These are phyloP conservation scores for Euphorbia lathyris DNA, from an alignment of 345 rosid genomes.

Conservation along the genomic window DNA sequence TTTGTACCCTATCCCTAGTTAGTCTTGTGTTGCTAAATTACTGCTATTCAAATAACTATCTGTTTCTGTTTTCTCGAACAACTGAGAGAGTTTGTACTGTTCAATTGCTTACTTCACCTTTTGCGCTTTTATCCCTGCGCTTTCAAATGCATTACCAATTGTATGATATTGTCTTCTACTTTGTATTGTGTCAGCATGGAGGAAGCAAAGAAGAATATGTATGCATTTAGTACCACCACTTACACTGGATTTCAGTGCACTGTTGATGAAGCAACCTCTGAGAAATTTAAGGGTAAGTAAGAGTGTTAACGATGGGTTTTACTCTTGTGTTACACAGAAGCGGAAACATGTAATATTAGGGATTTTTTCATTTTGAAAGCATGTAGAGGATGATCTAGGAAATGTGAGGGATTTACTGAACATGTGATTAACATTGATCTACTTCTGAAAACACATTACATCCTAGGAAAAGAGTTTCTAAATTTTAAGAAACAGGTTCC, in stretches of 20 bases:
- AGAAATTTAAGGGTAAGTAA: constrained; percentile 14
- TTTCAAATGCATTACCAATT: neutral
- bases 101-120: neutral
- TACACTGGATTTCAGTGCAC: constrained; percentile 63
- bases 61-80: neutral
- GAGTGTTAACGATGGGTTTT: neutral
- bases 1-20: too few relatives aligned
- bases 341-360: too few relatives aligned
- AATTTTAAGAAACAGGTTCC: too few relatives aligned
- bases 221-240: constrained; percentile 69
- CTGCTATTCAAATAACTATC: neutral
- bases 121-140: neutral
- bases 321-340: too few relatives aligned
- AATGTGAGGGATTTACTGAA: too few relatives aligned
- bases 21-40: neutral
- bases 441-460: too few relatives aligned
- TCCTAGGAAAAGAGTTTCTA: too few relatives aligned
- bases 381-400: too few relatives aligned
- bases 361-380: too few relatives aligned
- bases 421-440: too few relatives aligned
- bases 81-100: neutral
- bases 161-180: neutral
- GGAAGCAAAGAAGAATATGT: constrained; percentile 95
- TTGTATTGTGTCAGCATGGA: constrained; percentile 45
- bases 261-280: constrained; percentile 19